A percentile compares a stretch with the other conserved stretches of the same genome.
phyloP scores from a whole-genome alignment of 2,329 filamentous ascomycete genomes.

The Emergomyces orientalis region DNA sequence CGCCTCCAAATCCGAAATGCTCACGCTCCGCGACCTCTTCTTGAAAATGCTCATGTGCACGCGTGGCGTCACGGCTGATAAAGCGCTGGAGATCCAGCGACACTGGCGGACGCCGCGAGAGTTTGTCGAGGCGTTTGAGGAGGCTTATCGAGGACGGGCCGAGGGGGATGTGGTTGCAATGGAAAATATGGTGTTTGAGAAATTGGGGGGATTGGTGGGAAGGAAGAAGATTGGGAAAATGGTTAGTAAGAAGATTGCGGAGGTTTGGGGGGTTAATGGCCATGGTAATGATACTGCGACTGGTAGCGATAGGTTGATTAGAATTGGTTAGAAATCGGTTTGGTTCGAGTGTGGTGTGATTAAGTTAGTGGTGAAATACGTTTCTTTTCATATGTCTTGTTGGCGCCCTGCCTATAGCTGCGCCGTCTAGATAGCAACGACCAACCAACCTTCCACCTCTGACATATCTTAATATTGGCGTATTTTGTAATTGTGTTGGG shows the following conservation, averaged over 20 bases:
- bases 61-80: constrained; percentile 64
- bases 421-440: no score
- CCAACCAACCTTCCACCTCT: no score
- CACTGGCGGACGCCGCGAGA: constrained; percentile 65
- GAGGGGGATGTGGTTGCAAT: constrained; percentile 43
- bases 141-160: constrained; percentile 23
- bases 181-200: constrained; percentile 50
- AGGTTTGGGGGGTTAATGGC: constrained; percentile 52
- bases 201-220: constrained; percentile 51
- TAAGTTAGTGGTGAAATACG: no score
- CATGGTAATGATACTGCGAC: constrained; percentile 6
- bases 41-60: constrained; percentile 83
- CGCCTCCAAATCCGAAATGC: constrained; percentile 63
- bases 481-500: no score
- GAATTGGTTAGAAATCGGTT: no score
- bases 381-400: no score
- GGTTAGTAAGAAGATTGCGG: constrained; percentile 60
- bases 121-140: constrained; percentile 61
- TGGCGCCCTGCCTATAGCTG: no score
- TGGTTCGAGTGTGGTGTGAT: no score
- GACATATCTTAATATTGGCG: no score
- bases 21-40: constrained; percentile 65
- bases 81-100: constrained; percentile 69
- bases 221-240: constrained; percentile 58
- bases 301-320: neutral